Evolutionary conservation across 169 alveolate species (phyloP).

Genomic region (Eimeria zaria): DNA sequence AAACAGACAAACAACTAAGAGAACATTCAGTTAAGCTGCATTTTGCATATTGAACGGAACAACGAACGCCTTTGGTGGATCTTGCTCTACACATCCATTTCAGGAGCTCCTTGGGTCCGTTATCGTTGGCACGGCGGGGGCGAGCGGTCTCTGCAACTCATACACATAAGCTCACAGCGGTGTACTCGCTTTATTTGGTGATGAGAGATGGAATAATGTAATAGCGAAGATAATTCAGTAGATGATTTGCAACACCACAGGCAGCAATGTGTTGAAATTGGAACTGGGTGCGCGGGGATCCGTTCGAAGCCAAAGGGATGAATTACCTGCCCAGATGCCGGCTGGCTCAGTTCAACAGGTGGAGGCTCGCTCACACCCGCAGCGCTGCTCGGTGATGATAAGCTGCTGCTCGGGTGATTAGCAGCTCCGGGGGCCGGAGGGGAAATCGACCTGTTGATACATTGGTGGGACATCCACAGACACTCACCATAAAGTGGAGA

Average conservation of each 20-base stretch:
- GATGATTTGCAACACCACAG: neutral
- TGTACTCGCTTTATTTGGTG: neutral
- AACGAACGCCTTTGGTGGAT: slow-evolving; percentile 2
- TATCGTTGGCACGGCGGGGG: neutral
- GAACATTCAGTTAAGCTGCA: slow-evolving; percentile 21
- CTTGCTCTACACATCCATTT: slow-evolving; percentile 4
- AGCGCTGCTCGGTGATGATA: neutral
- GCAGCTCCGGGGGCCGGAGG: neutral
- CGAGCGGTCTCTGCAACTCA: neutral
- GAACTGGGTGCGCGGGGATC: neutral
- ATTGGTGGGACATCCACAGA: neutral
- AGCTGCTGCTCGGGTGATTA: neutral
- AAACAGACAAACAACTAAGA: neutral
- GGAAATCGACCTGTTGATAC: neutral
- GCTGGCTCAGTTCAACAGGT: neutral
- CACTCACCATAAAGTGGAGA: neutral
- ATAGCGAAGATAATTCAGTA: neutral
- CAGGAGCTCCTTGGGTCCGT: slow-evolving; percentile 35
- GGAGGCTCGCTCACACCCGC: neutral
- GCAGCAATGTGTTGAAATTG: neutral
- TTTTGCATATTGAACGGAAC: slow-evolving; percentile 7
- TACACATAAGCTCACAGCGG: neutral
- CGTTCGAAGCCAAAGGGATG: neutral
- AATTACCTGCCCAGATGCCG: slow-evolving; percentile 51
- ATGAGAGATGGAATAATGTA: neutral